phyloP scores from a whole-genome alignment of 345 rosid genomes.

The Dipteronia dyeriana region DNA sequence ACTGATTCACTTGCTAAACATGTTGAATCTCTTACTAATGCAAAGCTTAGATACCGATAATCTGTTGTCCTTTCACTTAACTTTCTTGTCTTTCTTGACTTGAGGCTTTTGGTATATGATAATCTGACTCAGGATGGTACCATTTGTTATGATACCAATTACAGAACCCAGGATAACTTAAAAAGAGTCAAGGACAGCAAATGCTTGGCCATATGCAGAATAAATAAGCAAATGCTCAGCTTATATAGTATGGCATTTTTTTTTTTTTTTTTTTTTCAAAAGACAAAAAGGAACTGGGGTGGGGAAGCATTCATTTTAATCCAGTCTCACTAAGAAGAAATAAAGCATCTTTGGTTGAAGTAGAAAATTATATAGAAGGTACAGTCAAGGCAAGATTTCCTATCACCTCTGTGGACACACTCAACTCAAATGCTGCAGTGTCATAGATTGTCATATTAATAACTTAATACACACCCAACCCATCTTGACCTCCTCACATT shows the following conservation, averaged over 20 bases:
- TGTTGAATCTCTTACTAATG: constrained; percentile 13
- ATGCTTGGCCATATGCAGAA: neutral
- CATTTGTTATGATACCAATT: constrained; percentile 61
- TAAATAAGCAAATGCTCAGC: neutral
- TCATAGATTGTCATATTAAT: no score
- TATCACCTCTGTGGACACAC: neutral
- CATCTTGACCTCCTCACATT: no score
- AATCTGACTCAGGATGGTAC: constrained; percentile 72
- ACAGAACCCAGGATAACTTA: constrained; percentile 69
- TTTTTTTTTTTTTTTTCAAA: neutral
- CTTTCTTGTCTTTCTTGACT: constrained; percentile 59
- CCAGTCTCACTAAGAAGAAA: neutral
- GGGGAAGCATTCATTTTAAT: neutral
- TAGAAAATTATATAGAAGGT: neutral
- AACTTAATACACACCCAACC: no score
- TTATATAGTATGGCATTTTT: neutral
- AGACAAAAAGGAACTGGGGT: no score
- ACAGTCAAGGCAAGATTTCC: neutral
- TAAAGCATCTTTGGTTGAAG: no score
- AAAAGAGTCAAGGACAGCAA: constrained; percentile 38
- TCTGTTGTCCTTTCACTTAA: constrained; percentile 26
- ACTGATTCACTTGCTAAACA: neutral
- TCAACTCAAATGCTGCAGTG: neutral
- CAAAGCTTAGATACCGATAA: neutral
- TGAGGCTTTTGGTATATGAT: constrained; percentile 50